These are phyloP conservation scores for Puccinia hordei DNA, from an alignment of 1,284 basidiomycete species.

Conservation along the genomic window DNA sequence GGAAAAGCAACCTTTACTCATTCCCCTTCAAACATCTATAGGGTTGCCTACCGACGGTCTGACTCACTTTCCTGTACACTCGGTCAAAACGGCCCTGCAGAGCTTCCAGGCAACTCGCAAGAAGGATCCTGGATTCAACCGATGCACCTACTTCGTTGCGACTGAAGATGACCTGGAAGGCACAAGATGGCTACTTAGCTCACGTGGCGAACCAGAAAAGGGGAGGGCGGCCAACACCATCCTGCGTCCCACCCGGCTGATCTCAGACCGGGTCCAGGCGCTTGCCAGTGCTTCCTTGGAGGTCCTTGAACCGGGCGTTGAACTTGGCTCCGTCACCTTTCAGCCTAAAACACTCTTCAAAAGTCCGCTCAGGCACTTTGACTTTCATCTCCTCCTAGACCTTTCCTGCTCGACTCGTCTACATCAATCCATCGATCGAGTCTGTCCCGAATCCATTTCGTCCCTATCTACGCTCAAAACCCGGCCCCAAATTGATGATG, in stretches of 20 bases:
- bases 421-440: conserved; percentile 36
- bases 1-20: conserved; percentile 65
- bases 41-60: conserved; percentile 57
- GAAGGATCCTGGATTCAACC: conserved; percentile 61
- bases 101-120: conserved; percentile 60
- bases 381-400: conserved; percentile 45
- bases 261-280: conserved; percentile 39
- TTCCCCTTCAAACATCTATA: conserved; percentile 61
- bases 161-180: conserved; percentile 80
- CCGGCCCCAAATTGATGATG: conserved; percentile 38
- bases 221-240: not conserved
- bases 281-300: conserved; percentile 38
- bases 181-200: conserved; percentile 71
- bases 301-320: conserved; percentile 21
- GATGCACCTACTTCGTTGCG: conserved; percentile 75
- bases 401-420: conserved; percentile 34
- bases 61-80: conserved; percentile 60
- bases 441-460: not conserved
- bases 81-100: conserved; percentile 68
- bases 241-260: conserved; percentile 12
- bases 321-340: conserved; percentile 7
- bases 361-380: conserved; percentile 38
- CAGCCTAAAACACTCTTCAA: conserved; percentile 32
- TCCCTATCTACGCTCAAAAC: not conserved
- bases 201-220: conserved; percentile 60